phyloP scores from a whole-genome alignment of 208 protist species.

The Acanthamoeba quina region DNA sequence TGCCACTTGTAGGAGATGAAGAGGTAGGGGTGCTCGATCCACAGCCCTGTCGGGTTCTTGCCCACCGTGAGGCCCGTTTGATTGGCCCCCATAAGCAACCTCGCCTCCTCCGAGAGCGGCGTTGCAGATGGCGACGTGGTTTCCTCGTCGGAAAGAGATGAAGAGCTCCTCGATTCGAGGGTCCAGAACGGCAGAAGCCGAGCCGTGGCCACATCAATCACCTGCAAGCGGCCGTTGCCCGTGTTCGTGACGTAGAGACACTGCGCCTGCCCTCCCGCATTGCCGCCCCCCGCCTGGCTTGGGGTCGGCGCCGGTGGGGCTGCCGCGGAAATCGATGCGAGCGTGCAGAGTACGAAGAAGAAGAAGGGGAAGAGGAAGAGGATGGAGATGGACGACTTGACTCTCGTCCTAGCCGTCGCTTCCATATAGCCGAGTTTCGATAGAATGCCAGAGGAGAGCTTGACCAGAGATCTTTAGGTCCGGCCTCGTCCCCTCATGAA shows the following conservation, averaged over 20 bases:
- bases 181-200: constrained; percentile 3
- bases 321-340: not conserved
- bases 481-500: not conserved
- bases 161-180: not conserved
- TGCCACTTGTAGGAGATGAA: constrained; percentile 52
- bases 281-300: not conserved
- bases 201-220: constrained; percentile 3
- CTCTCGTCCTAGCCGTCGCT: too few species aligned
- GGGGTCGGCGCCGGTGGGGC: not conserved
- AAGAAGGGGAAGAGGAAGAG: not conserved
- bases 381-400: not conserved
- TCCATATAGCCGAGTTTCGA: too few species aligned
- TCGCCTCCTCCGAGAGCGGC: not conserved
- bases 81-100: not conserved
- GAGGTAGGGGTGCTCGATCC: constrained; percentile 29
- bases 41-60: constrained; percentile 25
- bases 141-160: not conserved
- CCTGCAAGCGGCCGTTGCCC: constrained; percentile 14
- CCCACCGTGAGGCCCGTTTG: constrained; percentile 23
- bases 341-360: not conserved
- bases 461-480: too few species aligned
- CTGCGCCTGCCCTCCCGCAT: not conserved
- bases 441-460: too few species aligned
- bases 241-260: constrained; percentile 50
- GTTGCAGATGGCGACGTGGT: not conserved